Evolutionary conservation across 306 rosid genomes (phyloP).

Genomic region (Glycyrrhiza uralensis): DNA sequence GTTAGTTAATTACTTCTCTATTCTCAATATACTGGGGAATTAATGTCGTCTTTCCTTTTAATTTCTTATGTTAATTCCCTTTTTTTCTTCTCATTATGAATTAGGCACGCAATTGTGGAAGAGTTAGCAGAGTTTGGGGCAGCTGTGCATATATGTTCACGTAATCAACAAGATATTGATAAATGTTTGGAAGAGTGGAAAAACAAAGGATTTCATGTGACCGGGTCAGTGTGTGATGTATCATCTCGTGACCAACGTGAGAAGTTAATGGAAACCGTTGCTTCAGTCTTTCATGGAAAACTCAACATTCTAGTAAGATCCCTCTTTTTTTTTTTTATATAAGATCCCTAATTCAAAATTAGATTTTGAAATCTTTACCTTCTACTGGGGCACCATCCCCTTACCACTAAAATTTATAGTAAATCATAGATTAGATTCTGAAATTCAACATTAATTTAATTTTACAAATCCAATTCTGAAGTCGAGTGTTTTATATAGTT

Average conservation of each 20-base stretch:
- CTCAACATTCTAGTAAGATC: too few species aligned
- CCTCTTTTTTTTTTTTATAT: too few species aligned
- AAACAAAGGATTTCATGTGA: constrained; percentile 29
- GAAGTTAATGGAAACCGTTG: too few species aligned
- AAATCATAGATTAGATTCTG: too few species aligned
- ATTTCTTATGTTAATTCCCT: background rate
- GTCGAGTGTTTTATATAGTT: too few species aligned
- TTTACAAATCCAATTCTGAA: too few species aligned
- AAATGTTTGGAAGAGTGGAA: constrained; percentile 30
- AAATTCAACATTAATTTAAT: too few species aligned
- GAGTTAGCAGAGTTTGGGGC: constrained; percentile 41
- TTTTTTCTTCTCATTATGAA: background rate
- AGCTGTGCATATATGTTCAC: constrained; percentile 29
- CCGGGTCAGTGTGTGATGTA: constrained; percentile 33
- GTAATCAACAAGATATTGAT: constrained; percentile 26
- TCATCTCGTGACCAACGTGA: constrained; percentile 7
- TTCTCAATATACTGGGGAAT: background rate
- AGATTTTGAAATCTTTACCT: too few species aligned
- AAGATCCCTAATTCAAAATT: too few species aligned
- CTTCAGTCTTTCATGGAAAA: too few species aligned
- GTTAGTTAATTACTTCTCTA: constrained; percentile 1
- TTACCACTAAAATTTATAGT: too few species aligned
- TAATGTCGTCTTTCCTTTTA: background rate
- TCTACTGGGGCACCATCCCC: too few species aligned
- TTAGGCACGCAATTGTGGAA: constrained; percentile 40